These are phyloP conservation scores for Lecanicillium sp. DNA, from an alignment of 2,329 filamentous ascomycete genomes.

Conservation along the genomic window DNA sequence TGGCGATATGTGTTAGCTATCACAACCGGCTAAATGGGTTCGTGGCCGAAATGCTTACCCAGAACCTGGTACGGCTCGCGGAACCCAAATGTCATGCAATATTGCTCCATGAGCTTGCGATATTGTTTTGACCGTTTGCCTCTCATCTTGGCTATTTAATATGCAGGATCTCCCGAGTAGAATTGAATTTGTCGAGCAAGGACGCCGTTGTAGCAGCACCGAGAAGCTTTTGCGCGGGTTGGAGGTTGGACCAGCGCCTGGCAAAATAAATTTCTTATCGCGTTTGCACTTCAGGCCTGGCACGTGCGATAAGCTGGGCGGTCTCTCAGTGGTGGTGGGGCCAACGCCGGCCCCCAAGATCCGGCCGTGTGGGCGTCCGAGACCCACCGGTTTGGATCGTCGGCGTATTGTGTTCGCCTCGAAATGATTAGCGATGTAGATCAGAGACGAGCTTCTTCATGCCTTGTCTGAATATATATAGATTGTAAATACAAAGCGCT, in stretches of 20 bases:
- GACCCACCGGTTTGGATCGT: too few relatives aligned
- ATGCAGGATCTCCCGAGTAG: too few relatives aligned
- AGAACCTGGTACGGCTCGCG: constrained; percentile 91
- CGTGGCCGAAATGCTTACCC: constrained; percentile 32
- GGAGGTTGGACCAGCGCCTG: not conserved
- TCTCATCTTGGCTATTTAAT: constrained; percentile 29
- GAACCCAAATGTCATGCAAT: constrained; percentile 80
- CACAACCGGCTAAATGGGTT: too few relatives aligned
- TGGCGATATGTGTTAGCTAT: constrained; percentile 22
- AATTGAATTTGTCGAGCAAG: too few relatives aligned
- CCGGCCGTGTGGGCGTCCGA: too few relatives aligned
- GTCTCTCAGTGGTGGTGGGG: not conserved
- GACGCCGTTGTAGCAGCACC: not conserved
- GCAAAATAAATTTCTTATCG: constrained; percentile 34
- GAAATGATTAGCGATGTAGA: too few relatives aligned
- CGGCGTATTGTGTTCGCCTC: too few relatives aligned
- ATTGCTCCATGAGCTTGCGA: constrained; percentile 87
- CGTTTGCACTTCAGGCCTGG: constrained; percentile 5
- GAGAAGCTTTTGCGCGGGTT: not conserved
- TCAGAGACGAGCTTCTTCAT: too few relatives aligned
- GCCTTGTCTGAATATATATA: too few relatives aligned
- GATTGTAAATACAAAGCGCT: too few relatives aligned
- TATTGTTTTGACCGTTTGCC: constrained; percentile 48
- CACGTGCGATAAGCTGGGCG: constrained; percentile 28
- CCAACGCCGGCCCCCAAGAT: constrained; percentile 1